These are phyloP conservation scores for Lolium perenne DNA, from an alignment of 176 grass and related monocot species.

Conservation along the genomic window DNA sequence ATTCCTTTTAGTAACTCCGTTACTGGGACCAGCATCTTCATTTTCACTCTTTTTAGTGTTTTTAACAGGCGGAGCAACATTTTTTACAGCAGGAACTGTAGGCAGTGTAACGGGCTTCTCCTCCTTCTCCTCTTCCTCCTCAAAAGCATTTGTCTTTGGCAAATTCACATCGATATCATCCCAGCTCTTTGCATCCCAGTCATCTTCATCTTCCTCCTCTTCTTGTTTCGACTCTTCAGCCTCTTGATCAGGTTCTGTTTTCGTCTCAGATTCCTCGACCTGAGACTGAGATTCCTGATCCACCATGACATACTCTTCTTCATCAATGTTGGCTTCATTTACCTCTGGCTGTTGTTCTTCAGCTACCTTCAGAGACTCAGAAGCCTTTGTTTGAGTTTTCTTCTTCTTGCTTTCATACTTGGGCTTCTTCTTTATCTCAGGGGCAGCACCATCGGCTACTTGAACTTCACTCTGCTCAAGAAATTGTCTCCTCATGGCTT, in stretches of 20 bases:
- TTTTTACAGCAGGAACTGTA: conserved; percentile 59
- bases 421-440: conserved; percentile 81
- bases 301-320: conserved; percentile 71
- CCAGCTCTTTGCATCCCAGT: conserved; percentile 99
- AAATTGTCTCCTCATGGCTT: conserved; percentile 92
- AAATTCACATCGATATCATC: conserved; percentile 94
- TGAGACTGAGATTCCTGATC: conserved; percentile 73
- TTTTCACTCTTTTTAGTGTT: conserved; percentile 56
- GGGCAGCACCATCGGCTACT: conserved; percentile 48
- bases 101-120: conserved; percentile 57
- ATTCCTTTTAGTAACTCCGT: conserved; percentile 55
- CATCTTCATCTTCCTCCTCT: conserved; percentile 81
- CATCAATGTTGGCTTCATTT: conserved; percentile 57
- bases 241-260: conserved; percentile 61
- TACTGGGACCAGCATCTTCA: conserved; percentile 41
- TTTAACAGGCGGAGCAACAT: conserved; percentile 51
- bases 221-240: conserved; percentile 63
- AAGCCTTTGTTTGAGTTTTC: conserved; percentile 60
- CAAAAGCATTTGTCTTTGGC: conserved; percentile 59
- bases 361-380: conserved; percentile 46
- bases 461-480: conserved; percentile 77
- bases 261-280: conserved; percentile 62
- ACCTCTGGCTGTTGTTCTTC: conserved; percentile 62
- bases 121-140: conserved; percentile 84
- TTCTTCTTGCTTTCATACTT: conserved; percentile 87